Evolutionary conservation across 495 filamentous ascomycete species (phyloP), one percentile per base, ranked within the genome.

Genomic region (Neurospora sp.): DNA sequence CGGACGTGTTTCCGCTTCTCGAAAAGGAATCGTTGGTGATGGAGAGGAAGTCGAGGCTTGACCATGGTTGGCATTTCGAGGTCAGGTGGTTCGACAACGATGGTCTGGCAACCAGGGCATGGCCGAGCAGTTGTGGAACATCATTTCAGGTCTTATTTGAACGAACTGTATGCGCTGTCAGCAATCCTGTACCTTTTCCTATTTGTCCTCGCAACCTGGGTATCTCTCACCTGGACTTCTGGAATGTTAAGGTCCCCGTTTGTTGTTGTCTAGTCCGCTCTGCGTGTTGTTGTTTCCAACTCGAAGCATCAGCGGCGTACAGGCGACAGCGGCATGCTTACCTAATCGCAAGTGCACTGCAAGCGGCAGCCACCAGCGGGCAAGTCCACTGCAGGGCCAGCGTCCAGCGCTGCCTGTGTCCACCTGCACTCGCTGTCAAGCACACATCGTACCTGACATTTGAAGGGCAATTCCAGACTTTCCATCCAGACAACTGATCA

Each of bases 1-100:
- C 75, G 76, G 76, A 76, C 45, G 39, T 39, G 35, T 41, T 71
- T 76, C 76, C 76, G 75, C 65, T 45, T 44, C 20, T 74, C 70
- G 18, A 75, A 76, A 53, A 20, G 73, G 76, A 71, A 38, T 77
- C 68, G 68, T 53, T 31, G 38, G 22, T 65, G 53, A 65, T 59
- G 22, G 27, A 18, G 53, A 35, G 20, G 0, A 53, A 31, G 53
- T 61, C 7, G 53, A 61, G 27, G 27, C 22, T 35, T 61, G 27
- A 61, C 10, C 53, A 61, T 35, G 14, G 53, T 61, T 3, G 12
- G 53, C 14, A n/a, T n/a, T 35, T 61, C 53, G 53, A 16, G 53
- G 27, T 61, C 53, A 61, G 53, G 14, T 65, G 27, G 53, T 18
- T 65, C 14, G 53, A 14, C 27, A 1, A 35, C 27, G 22, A 9